These are phyloP conservation scores for Penicillium sp. DNA, from an alignment of 2,329 filamentous ascomycete species.

Conservation along the genomic window DNA sequence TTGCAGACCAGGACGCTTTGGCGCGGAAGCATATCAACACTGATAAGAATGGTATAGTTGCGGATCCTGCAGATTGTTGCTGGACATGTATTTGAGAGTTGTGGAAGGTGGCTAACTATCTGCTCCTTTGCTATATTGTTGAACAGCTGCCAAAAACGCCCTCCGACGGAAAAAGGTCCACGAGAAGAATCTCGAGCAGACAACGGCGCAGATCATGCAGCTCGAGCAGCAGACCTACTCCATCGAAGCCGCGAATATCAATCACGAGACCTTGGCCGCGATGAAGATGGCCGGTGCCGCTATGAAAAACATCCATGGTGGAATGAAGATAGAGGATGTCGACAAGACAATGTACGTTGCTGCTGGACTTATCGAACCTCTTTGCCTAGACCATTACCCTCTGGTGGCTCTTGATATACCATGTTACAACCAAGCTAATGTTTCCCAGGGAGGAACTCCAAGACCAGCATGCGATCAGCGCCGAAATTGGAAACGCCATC, in stretches of 20 bases:
- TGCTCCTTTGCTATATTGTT: not conserved
- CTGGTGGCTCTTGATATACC: not conserved
- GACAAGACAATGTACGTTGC: constrained; percentile 83
- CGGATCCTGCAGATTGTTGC: not conserved
- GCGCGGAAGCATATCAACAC: constrained; percentile 83
- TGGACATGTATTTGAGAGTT: not conserved
- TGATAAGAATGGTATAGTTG: constrained; percentile 81
- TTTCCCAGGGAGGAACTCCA: constrained; percentile 74
- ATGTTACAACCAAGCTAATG: constrained; percentile 3
- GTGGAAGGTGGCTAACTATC: not conserved
- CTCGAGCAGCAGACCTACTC: constrained; percentile 94
- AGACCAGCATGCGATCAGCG: constrained; percentile 88
- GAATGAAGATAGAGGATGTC: constrained; percentile 89
- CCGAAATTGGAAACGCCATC: constrained; percentile 88
- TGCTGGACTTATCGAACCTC: not conserved
- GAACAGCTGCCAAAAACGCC: constrained; percentile 84
- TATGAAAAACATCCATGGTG: constrained; percentile 90
- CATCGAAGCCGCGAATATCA: constrained; percentile 98
- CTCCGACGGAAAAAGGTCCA: constrained; percentile 92
- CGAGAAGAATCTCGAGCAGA: constrained; percentile 89
- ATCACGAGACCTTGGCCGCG: constrained; percentile 88
- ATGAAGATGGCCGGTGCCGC: constrained; percentile 89
- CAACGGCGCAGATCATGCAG: constrained; percentile 81
- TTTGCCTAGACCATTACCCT: not conserved
- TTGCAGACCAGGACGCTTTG: constrained; percentile 85